Conservation (phyloP, 371 early-diverging fungal genomes). For the Mortierella sp. region DNA sequence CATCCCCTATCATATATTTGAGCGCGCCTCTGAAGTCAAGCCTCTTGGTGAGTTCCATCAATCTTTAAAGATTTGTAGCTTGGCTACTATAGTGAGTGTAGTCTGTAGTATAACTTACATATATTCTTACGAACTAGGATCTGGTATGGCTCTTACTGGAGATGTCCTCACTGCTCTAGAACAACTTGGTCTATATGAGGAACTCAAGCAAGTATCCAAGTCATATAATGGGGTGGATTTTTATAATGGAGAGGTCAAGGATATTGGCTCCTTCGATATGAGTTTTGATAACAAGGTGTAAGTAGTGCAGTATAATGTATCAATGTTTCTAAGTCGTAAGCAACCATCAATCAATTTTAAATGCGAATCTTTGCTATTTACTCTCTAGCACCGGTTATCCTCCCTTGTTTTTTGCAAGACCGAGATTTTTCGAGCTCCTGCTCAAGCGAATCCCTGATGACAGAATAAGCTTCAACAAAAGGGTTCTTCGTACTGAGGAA, state of each 20-base stretch:
- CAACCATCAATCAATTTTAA: too few relatives aligned
- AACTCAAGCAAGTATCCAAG: slow-evolving; percentile 2
- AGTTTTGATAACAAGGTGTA: background rate
- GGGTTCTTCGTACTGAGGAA: slow-evolving; percentile 10
- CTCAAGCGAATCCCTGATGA: slow-evolving; percentile 15
- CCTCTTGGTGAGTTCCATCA: background rate
- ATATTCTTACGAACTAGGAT: background rate
- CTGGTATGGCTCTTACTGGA: background rate
- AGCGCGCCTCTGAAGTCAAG: background rate
- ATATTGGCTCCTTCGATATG: background rate
- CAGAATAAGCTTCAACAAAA: slow-evolving; percentile 7
- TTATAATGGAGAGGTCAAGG: background rate
- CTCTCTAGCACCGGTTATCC: background rate
- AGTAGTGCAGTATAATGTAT: too few relatives aligned
- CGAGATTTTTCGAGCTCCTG: slow-evolving; percentile 11
- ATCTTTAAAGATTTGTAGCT: background rate
- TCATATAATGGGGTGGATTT: background rate
- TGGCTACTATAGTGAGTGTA: background rate
- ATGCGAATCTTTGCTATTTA: too few relatives aligned
- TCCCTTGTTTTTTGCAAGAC: background rate
- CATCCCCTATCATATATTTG: background rate
- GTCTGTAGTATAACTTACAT: background rate
- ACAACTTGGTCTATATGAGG: background rate
- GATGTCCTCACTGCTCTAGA: slow-evolving; percentile 5
- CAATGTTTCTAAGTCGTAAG: too few relatives aligned